Evolutionary conservation across 192 early-diverging fungal species (phyloP).

Genomic region (Umbelopsis sp.): DNA sequence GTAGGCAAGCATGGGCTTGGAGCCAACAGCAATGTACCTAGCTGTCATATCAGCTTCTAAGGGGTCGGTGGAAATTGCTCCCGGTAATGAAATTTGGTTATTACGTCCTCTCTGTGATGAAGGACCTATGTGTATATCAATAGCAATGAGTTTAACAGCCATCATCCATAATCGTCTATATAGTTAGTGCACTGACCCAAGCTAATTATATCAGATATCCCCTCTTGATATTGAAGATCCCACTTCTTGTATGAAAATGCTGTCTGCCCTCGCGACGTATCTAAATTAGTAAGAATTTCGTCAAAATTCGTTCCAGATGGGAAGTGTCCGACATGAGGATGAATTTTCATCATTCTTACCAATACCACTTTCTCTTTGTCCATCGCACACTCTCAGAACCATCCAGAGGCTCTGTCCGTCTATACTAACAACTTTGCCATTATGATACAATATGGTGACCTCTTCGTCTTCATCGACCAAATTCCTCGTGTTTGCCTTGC

Average conservation of each 20-base stretch:
- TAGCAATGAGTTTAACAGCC: neutral
- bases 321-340: neutral
- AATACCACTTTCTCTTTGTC: conserved; percentile 35
- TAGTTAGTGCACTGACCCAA: conserved; percentile 28
- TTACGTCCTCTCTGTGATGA: conserved; percentile 20
- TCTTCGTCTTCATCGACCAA: conserved; percentile 52
- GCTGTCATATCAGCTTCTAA: conserved; percentile 47
- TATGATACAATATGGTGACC: conserved; percentile 53
- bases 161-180: neutral
- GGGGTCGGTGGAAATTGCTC: conserved; percentile 30
- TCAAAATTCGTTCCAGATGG: no score
- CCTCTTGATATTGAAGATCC: conserved; percentile 47
- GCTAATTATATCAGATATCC: conserved; percentile 47
- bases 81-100: neutral
- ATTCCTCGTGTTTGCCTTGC: conserved; percentile 24
- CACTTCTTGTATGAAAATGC: conserved; percentile 59
- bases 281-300: no score
- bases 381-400: conserved; percentile 50
- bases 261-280: conserved; percentile 28
- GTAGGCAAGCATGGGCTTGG: conserved; percentile 57
- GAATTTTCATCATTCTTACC: conserved; percentile 16
- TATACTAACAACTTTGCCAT: conserved; percentile 54
- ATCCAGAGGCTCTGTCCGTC: conserved; percentile 59
- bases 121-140: conserved; percentile 25
- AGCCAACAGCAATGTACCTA: conserved; percentile 57